Evolutionary conservation across 345 rosid species (phyloP), one percentile per base, ranked within the genome.

Genomic region (Melaleuca alternifolia): DNA sequence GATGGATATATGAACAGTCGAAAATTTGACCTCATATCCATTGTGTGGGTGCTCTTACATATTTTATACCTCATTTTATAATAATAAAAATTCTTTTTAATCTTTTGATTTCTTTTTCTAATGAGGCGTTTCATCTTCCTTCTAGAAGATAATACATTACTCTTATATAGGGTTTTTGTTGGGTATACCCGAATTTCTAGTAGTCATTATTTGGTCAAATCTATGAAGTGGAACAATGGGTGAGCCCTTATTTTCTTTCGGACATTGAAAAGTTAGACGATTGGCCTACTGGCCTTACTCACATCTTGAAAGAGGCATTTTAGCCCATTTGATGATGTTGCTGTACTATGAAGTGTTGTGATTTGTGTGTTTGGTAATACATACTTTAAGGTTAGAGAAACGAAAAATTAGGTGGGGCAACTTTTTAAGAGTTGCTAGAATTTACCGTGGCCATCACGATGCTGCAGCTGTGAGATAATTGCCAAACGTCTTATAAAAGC

Each of bases 371-470:
- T 59, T 59, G 71, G 28, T n/a, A n/a, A n/a, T 59, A 59, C 6
- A 56, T 59, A 16, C n/a, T 59, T 3, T n/a, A 0, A 12, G n/a
- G n/a, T 12, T 1, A 0, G 33, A n/a, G 33, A 59, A 59, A 2
- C 37, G 16, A 59, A n/a, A n/a, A 12, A 59, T 59, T n/a, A 59
- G 71, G 37, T 7, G 71, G 9, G 37, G 37, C 3, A 59, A 3
- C 71, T n/a, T 59, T 59, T 11, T 59, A 59, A 59, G n/a, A 59
- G 71, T 14, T 51, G 53, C 71, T 59, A 59, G 33, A 59, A 12
- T 15, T 59, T 59, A 8, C 33, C n/a, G 4, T n/a, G 11, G 71
- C 33, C 12, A n/a, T 13, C 33, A 16, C 12, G 33, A 7, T n/a
- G 71, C 12, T 59, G 37, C 16, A n/a, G 37, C 71, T 12, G 16